Evolutionary conservation across 2,329 filamentous ascomycete genomes (phyloP).

Genomic region (Xylariales sp.): DNA sequence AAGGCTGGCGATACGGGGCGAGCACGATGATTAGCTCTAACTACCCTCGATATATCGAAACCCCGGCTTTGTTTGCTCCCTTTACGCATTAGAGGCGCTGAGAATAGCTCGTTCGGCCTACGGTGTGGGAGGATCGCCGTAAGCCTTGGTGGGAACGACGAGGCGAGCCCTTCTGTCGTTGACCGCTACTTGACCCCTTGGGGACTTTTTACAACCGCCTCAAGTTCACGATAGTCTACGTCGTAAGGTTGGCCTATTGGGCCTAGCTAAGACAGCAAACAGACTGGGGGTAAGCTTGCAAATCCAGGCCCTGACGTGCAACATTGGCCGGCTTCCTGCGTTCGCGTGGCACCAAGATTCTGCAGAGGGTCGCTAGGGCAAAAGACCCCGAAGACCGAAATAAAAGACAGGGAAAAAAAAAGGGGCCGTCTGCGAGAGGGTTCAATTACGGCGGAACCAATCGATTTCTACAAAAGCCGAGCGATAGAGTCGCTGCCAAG

Average conservation of each 20-base stretch:
- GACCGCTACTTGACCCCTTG: slow-evolving; percentile 29
- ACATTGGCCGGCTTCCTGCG: slow-evolving; percentile 27
- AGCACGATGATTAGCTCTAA: slow-evolving; percentile 10
- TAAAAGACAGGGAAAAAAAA: not conserved
- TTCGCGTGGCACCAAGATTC: slow-evolving; percentile 26
- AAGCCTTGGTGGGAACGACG: slow-evolving; percentile 6
- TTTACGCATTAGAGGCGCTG: slow-evolving; percentile 15
- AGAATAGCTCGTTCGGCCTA: slow-evolving; percentile 6
- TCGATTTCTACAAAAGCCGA: slow-evolving; percentile 21
- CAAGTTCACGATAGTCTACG: slow-evolving; percentile 18
- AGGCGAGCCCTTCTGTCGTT: slow-evolving; percentile 20
- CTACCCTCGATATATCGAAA: not conserved
- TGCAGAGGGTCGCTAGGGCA: slow-evolving; percentile 7
- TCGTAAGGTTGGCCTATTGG: slow-evolving; percentile 2
- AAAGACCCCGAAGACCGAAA: not conserved
- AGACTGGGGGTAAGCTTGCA: slow-evolving; percentile 17
- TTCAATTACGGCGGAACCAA: slow-evolving; percentile 5
- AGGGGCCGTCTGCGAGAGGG: slow-evolving; percentile 2
- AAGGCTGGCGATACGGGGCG: slow-evolving; percentile 16
- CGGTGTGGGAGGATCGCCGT: slow-evolving; percentile 8
- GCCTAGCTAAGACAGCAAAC: slow-evolving; percentile 21
- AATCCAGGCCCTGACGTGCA: slow-evolving; percentile 9
- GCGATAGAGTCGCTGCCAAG: not conserved
- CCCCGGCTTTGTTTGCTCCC: slow-evolving; percentile 30
- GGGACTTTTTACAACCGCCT: not conserved